Conservation (phyloP, 768 basidiomycete genomes). For the Gelatoporia subvermispora region DNA sequence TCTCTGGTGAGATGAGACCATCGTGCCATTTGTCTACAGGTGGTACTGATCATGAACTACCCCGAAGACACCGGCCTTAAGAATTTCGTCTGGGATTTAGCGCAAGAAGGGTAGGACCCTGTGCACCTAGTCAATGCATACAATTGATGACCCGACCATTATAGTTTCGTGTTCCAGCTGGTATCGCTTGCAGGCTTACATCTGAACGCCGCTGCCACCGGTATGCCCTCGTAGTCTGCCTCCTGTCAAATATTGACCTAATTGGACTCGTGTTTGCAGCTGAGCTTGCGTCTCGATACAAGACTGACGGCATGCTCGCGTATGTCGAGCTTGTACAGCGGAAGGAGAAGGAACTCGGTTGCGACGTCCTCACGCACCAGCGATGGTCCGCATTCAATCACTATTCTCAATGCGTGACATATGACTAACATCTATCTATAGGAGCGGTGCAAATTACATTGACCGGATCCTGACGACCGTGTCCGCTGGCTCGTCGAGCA, state of each 20-base stretch:
- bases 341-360: conserved; percentile 84
- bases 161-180: conserved; percentile 81
- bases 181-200: conserved; percentile 90
- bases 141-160: neutral
- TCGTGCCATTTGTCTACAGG: neutral
- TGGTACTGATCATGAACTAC: neutral
- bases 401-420: neutral
- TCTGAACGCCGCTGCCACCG: conserved; percentile 72
- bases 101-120: conserved; percentile 67
- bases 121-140: neutral
- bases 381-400: conserved; percentile 58
- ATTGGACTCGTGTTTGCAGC: conserved; percentile 33
- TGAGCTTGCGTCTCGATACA: conserved; percentile 75
- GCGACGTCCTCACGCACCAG: conserved; percentile 90
- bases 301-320: conserved; percentile 88
- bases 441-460: conserved; percentile 90
- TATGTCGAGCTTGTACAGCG: conserved; percentile 86
- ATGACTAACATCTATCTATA: conserved; percentile 23
- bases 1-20: conserved; percentile 42
- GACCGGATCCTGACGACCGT: conserved; percentile 81
- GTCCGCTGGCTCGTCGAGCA: conserved; percentile 85
- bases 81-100: conserved; percentile 86
- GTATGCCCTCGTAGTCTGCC: conserved; percentile 32
- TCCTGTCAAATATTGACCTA: neutral
- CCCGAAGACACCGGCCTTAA: conserved; percentile 63